Conservation (phyloP, 1,284 basidiomycete species). For the Kalmanozyma brasiliensis region DNA sequence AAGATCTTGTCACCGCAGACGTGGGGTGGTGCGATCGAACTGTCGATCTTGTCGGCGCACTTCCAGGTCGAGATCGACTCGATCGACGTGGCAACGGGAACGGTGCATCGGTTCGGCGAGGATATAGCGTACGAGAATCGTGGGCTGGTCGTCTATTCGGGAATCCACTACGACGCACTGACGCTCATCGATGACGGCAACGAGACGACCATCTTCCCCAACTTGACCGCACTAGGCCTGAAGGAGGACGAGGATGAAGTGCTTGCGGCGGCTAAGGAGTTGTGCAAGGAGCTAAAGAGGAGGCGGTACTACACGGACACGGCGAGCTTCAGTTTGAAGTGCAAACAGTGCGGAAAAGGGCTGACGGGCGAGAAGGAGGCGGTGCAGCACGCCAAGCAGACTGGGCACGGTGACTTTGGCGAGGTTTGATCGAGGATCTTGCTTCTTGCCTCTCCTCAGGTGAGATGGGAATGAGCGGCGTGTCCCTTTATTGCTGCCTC, state of each 20-base stretch:
- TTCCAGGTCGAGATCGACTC: slow-evolving; percentile 43
- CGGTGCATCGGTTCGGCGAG: slow-evolving; percentile 50
- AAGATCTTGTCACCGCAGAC: slow-evolving; percentile 23
- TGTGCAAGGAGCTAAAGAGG: slow-evolving; percentile 36
- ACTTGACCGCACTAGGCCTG: slow-evolving; percentile 13
- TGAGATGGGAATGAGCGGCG: too few species aligned
- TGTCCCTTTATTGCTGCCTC: too few species aligned
- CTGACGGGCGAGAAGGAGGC: slow-evolving; percentile 54
- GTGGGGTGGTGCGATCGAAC: slow-evolving; percentile 60
- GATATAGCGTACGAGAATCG: slow-evolving; percentile 32
- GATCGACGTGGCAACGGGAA: slow-evolving; percentile 48
- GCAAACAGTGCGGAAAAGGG: slow-evolving; percentile 37
- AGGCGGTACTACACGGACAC: slow-evolving; percentile 57
- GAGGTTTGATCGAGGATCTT: slow-evolving; percentile 29
- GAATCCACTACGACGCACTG: slow-evolving; percentile 61
- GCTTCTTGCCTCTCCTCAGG: too few species aligned
- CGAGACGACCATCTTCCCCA: slow-evolving; percentile 41
- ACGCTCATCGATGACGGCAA: slow-evolving; percentile 16
- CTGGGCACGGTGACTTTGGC: slow-evolving; percentile 55
- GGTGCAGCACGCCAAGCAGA: slow-evolving; percentile 47
- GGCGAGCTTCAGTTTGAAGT: slow-evolving; percentile 45
- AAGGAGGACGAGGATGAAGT: slow-evolving; percentile 24
- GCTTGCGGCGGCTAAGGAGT: slow-evolving; percentile 26
- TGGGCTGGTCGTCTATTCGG: slow-evolving; percentile 46
- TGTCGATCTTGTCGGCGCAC: slow-evolving; percentile 41